Conservation (phyloP, 441 rosid genomes). For the Pelargonium fulgidum region DNA sequence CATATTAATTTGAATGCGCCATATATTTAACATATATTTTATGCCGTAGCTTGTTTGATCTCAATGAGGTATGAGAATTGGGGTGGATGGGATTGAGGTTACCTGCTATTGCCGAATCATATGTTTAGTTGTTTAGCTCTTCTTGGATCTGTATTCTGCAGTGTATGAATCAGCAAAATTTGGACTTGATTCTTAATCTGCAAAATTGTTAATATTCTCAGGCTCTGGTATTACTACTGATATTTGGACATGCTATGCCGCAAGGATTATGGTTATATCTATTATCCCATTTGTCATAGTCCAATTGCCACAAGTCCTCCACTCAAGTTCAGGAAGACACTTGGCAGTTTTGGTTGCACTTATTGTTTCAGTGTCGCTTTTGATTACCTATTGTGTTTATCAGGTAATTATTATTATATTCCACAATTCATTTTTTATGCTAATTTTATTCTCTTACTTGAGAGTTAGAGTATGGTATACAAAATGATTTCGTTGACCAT, state of each 20-base stretch:
- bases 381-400: constrained; percentile 76
- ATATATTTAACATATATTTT: not conserved
- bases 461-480: too few species aligned
- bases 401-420: constrained; percentile 43
- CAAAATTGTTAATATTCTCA: constrained; percentile 20
- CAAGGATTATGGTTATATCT: constrained; percentile 76
- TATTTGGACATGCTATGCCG: constrained; percentile 84
- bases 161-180: not conserved
- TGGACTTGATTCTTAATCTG: not conserved
- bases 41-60: not conserved
- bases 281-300: constrained; percentile 78
- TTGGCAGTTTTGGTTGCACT: constrained; percentile 66
- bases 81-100: too few species aligned
- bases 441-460: not conserved
- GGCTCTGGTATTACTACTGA: constrained; percentile 87
- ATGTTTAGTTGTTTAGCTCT: not conserved
- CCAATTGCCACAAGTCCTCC: constrained; percentile 64
- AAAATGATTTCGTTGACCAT: too few species aligned
- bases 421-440: not conserved
- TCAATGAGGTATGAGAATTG: not conserved
- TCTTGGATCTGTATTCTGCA: not conserved
- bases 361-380: constrained; percentile 44
- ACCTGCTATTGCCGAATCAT: too few species aligned
- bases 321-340: constrained; percentile 68
- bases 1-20: not conserved